Conservation (phyloP, 352 stramenopile species). For the Thalassiosira oceanica region DNA sequence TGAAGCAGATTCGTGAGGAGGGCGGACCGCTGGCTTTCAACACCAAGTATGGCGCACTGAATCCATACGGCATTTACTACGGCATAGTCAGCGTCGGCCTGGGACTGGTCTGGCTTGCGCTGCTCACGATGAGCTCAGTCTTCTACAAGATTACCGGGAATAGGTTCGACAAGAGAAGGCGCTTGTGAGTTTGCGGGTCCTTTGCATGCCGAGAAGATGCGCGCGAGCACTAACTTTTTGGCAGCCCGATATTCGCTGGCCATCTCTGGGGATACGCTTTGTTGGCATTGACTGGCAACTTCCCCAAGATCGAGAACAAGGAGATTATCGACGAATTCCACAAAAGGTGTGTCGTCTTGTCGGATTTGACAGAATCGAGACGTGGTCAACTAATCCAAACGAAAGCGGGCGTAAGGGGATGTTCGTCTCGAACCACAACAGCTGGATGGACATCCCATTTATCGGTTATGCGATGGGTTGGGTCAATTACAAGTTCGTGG, state of each 20-base stretch:
- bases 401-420: constrained; percentile 60
- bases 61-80: constrained; percentile 77
- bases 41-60: constrained; percentile 72
- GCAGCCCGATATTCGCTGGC: constrained; percentile 65
- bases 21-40: constrained; percentile 60
- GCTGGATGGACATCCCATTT: constrained; percentile 82
- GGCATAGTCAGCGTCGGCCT: constrained; percentile 62
- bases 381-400: constrained; percentile 1
- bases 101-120: constrained; percentile 68
- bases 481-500: constrained; percentile 82
- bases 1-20: constrained; percentile 30
- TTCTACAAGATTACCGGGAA: constrained; percentile 61
- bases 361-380: background rate
- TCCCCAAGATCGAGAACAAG: constrained; percentile 56
- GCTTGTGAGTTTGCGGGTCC: too few species aligned
- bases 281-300: constrained; percentile 58
- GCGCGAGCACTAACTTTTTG: too few species aligned
- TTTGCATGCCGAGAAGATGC: too few species aligned
- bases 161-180: constrained; percentile 53
- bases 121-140: constrained; percentile 47
- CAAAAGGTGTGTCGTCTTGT: constrained; percentile 38
- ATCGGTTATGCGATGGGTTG: constrained; percentile 74
- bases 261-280: constrained; percentile 74
- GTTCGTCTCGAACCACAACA: constrained; percentile 82
- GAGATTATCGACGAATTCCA: constrained; percentile 66